These are phyloP conservation scores for Stagonosporopsis cucurbitacearum DNA, from an alignment of 2,329 filamentous ascomycete genomes.

Conservation along the genomic window DNA sequence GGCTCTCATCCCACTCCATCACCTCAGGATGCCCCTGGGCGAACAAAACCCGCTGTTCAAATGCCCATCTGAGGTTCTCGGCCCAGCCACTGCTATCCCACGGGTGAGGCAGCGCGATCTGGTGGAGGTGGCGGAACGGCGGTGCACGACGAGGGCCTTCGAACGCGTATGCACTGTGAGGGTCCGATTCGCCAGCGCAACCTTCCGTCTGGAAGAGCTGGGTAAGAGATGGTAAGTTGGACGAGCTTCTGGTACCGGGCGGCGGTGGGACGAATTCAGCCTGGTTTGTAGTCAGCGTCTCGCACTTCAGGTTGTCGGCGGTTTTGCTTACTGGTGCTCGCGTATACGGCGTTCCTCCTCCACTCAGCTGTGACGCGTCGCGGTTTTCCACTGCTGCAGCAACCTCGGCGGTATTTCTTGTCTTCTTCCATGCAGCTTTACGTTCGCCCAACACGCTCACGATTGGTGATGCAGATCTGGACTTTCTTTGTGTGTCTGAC, in stretches of 20 bases:
- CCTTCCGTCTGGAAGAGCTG: conserved; percentile 9
- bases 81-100: conserved; percentile 32
- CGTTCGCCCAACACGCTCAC: neutral
- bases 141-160: conserved; percentile 23
- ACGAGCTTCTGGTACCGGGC: neutral
- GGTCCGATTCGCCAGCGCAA: conserved; percentile 10
- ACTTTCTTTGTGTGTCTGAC: neutral
- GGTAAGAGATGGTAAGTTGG: neutral
- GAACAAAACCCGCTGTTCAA: conserved; percentile 25
- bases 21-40: conserved; percentile 9
- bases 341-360: neutral
- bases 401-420: neutral
- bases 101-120: conserved; percentile 17
- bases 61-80: conserved; percentile 34
- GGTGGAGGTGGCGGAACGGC: conserved; percentile 29
- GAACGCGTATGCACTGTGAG: conserved; percentile 25
- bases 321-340: conserved; percentile 5
- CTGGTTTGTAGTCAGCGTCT: neutral
- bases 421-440: neutral
- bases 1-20: conserved; percentile 31
- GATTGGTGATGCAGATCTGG: neutral
- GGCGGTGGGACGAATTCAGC: conserved; percentile 14
- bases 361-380: neutral
- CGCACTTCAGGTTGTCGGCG: neutral
- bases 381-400: neutral